phyloP scores from a whole-genome alignment of 768 basidiomycete species.

The Boletus sp. region DNA sequence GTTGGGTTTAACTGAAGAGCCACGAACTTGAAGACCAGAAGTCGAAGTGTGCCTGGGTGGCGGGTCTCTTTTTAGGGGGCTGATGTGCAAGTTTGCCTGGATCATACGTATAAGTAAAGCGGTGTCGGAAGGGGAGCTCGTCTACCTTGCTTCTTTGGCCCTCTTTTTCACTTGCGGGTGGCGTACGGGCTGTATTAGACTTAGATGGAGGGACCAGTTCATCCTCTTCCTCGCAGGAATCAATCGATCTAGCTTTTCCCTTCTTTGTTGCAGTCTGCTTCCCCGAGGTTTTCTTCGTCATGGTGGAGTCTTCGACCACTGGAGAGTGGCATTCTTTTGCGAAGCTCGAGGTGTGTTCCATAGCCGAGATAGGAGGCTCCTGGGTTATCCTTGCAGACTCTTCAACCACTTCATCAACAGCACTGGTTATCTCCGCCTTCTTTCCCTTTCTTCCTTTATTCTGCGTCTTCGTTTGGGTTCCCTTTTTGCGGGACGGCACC shows the following conservation, averaged over 20 bases:
- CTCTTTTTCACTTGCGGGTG: conserved; percentile 2
- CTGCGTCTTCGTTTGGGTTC: conserved; percentile 18
- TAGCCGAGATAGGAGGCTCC: not conserved
- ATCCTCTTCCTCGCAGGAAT: conserved; percentile 28
- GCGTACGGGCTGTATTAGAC: not conserved
- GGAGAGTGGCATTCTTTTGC: not conserved
- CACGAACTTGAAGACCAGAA: conserved; percentile 12
- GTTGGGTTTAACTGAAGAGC: conserved; percentile 50
- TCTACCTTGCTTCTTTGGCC: conserved; percentile 17
- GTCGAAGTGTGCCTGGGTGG: conserved; percentile 8
- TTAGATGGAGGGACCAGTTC: conserved; percentile 1
- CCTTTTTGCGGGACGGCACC: conserved; percentile 16
- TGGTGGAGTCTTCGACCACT: not conserved
- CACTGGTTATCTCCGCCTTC: conserved; percentile 17
- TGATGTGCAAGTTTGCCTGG: conserved; percentile 14
- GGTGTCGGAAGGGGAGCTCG: not conserved
- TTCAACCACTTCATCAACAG: conserved; percentile 10
- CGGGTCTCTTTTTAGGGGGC: not conserved
- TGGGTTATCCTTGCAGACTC: conserved; percentile 1
- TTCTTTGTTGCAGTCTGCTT: conserved; percentile 21
- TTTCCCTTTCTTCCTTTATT: conserved; percentile 28
- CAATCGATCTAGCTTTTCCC: conserved; percentile 26
- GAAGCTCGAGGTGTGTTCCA: not conserved
- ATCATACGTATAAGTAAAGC: not conserved
- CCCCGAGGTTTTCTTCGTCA: conserved; percentile 21